Base-by-base conservation (phyloP, 208 protist genomes). In the Angomonas ambiguus region DNA sequence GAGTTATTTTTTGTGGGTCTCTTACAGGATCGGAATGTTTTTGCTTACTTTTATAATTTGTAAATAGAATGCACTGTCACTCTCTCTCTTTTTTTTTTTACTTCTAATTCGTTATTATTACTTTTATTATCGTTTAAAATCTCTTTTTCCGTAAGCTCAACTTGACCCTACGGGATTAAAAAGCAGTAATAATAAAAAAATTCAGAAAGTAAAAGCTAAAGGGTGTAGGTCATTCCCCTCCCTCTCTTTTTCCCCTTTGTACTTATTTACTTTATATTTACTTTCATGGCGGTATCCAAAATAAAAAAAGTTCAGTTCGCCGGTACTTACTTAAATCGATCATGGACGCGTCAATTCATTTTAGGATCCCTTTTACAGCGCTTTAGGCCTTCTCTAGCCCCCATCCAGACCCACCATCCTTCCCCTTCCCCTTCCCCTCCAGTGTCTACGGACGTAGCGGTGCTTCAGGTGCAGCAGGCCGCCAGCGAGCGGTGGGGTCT, bases 341-440 rank as follows among this genome's bases (percentile, higher is more conserved):
- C 41, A 22, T 95, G 89, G 86, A 82, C 84, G n/a, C 79, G 85
- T 0, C 76, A 78, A 49, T 95, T 95, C 53, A 83, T 95, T 32
- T 65, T 95, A n/a, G 84, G 85, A 20, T 80, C 80, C 2, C 67
- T 95, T 13, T 74, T 95, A 10, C 86, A 90, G 67, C 74, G 77
- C 51, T 92, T 87, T 58, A 75, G 83, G 28, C 81, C 87, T 2
- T 33, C 63, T 16, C 35, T 45, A 55, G 31, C 10, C 28, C 13
- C 13, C 11, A 11, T 11, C 30, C 30, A 59, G 13, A 59, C 5
- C 22, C 60, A 2, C 32, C 8, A 57, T n/a, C n/a, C n/a, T n/a
- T n/a, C n/a, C n/a, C n/a, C n/a, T n/a, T n/a, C n/a, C n/a, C n/a
- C n/a, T n/a, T n/a, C 24, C 31, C 20, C 41, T 55, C 41, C 45